Conservation (phyloP, 805 yeast genomes). For the Kodamaea neixiangensis region DNA sequence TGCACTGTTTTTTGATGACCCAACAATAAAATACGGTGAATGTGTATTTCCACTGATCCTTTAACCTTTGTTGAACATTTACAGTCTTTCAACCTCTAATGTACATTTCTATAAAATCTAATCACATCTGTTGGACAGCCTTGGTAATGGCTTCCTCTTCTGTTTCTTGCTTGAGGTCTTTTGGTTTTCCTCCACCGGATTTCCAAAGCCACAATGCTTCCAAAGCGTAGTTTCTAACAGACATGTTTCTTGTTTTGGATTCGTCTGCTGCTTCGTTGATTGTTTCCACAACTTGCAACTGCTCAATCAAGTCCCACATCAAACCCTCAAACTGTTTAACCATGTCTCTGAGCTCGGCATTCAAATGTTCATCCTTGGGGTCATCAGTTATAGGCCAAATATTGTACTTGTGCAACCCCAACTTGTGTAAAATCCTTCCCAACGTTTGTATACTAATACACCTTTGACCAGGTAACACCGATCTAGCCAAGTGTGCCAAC, state of each 20-base stretch:
- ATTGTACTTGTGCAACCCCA: slow-evolving; percentile 64
- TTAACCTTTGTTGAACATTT: slow-evolving; percentile 1
- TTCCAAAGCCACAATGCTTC: slow-evolving; percentile 93
- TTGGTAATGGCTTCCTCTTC: slow-evolving; percentile 31
- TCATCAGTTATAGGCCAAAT: slow-evolving; percentile 48
- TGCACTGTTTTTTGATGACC: background rate
- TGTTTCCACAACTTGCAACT: slow-evolving; percentile 62
- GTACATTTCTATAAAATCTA: background rate
- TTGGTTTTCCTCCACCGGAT: slow-evolving; percentile 47
- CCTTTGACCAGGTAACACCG: slow-evolving; percentile 81
- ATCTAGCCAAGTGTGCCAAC: slow-evolving; percentile 73
- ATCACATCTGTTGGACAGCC: slow-evolving; percentile 12
- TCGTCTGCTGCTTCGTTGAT: slow-evolving; percentile 72
- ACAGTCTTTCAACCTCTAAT: background rate
- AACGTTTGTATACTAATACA: slow-evolving; percentile 82
- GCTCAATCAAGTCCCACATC: slow-evolving; percentile 72
- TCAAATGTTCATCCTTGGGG: slow-evolving; percentile 39
- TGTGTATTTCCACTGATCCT: background rate
- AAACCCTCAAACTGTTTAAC: slow-evolving; percentile 47
- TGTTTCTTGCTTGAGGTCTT: slow-evolving; percentile 12
- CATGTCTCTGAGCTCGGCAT: slow-evolving; percentile 25
- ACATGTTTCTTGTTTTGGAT: slow-evolving; percentile 57
- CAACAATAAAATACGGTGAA: background rate
- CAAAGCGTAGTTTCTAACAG: slow-evolving; percentile 78
- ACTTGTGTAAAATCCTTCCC: slow-evolving; percentile 82